Conservation (phyloP, 495 filamentous ascomycete genomes). For the Podospora comata region DNA sequence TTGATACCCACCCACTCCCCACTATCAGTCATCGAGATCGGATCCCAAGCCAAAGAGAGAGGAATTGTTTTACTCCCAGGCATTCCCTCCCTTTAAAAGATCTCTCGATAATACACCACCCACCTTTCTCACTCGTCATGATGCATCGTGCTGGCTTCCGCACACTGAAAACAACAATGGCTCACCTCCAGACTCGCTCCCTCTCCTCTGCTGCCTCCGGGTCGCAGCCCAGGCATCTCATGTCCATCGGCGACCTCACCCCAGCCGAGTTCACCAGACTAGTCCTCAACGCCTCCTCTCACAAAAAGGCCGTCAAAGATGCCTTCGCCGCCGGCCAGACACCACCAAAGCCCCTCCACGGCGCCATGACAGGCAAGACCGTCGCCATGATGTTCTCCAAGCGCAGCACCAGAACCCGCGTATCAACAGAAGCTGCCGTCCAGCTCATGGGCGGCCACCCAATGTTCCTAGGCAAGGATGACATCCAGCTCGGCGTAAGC, state of each 20-base stretch:
- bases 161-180: slow-evolving; percentile 26
- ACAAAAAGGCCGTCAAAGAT: slow-evolving; percentile 77
- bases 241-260: slow-evolving; percentile 84
- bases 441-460: slow-evolving; percentile 82
- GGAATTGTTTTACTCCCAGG: neutral
- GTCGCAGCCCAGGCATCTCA: slow-evolving; percentile 66
- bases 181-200: slow-evolving; percentile 27
- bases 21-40: neutral
- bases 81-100: neutral
- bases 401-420: slow-evolving; percentile 83
- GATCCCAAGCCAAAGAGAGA: neutral
- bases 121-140: slow-evolving; percentile 15
- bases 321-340: slow-evolving; percentile 45
- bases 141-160: slow-evolving; percentile 28
- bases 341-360: slow-evolving; percentile 51
- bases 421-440: slow-evolving; percentile 87
- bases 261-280: slow-evolving; percentile 74
- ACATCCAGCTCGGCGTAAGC: slow-evolving; percentile 88
- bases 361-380: slow-evolving; percentile 63
- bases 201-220: slow-evolving; percentile 34
- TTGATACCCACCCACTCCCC: neutral
- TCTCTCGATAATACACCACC: no score
- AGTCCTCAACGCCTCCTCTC: slow-evolving; percentile 70
- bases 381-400: slow-evolving; percentile 96
- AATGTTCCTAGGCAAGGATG: slow-evolving; percentile 91